These are phyloP conservation scores for Phytophthora sp. DNA, from an alignment of 352 stramenopile species.

Conservation along the genomic window DNA sequence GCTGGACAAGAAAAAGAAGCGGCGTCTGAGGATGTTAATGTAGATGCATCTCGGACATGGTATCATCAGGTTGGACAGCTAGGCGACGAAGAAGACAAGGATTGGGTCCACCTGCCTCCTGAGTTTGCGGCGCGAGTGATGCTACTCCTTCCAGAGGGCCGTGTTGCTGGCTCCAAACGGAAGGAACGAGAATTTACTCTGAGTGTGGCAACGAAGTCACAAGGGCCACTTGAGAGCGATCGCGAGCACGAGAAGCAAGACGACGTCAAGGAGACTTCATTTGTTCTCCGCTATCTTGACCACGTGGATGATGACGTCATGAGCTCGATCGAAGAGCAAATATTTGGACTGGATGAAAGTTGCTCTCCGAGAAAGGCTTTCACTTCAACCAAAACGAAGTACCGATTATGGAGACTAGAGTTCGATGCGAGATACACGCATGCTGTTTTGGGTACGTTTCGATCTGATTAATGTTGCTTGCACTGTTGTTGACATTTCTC, in stretches of 20 bases:
- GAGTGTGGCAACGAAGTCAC: conserved; percentile 19
- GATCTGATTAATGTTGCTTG: conserved; percentile 3
- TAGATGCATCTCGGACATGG: conserved; percentile 16
- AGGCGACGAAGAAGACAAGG: conserved; percentile 49
- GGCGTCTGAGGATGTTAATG: not conserved
- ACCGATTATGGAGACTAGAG: conserved; percentile 75
- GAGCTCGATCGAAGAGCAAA: conserved; percentile 29
- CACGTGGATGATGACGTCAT: conserved; percentile 47
- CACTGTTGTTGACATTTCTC: not conserved
- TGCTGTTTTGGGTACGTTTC: conserved; percentile 53
- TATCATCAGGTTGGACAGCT: conserved; percentile 26
- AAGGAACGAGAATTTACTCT: conserved; percentile 81
- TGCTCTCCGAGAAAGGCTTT: conserved; percentile 5
- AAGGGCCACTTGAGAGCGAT: conserved; percentile 1
- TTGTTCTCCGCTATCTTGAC: conserved; percentile 67
- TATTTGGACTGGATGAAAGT: conserved; percentile 8
- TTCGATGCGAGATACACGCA: conserved; percentile 75
- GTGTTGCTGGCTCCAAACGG: conserved; percentile 55
- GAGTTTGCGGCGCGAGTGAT: conserved; percentile 79
- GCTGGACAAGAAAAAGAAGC: conserved; percentile 7
- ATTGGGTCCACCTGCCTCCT: conserved; percentile 72
- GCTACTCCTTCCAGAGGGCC: conserved; percentile 61
- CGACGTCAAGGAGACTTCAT: conserved; percentile 58
- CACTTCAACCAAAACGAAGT: conserved; percentile 23
- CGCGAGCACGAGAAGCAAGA: conserved; percentile 5